Conservation (phyloP, 768 basidiomycete species). For the Lactarius tabidus region DNA sequence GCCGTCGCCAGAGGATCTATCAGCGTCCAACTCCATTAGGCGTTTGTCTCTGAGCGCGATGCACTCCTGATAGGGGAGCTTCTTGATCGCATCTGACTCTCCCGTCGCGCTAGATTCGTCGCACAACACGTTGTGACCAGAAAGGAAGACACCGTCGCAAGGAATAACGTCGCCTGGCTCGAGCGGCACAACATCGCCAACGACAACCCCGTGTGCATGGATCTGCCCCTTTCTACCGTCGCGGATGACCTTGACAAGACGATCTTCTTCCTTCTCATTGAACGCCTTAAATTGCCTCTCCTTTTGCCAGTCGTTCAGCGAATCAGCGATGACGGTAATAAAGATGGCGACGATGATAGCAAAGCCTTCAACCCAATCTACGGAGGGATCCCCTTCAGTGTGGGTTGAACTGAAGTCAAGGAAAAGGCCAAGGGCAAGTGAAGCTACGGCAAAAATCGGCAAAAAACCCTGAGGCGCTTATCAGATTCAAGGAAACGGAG, state of each 20-base stretch:
- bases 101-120: constrained; percentile 97
- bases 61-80: constrained; percentile 74
- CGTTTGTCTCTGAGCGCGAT: constrained; percentile 43
- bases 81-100: constrained; percentile 93
- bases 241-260: constrained; percentile 67
- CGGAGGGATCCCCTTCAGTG: constrained; percentile 60
- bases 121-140: constrained; percentile 90
- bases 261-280: constrained; percentile 94
- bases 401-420: constrained; percentile 81
- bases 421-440: constrained; percentile 90
- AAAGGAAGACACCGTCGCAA: constrained; percentile 91
- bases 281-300: constrained; percentile 91
- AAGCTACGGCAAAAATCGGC: constrained; percentile 55
- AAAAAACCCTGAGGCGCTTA: too few relatives aligned
- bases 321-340: constrained; percentile 85
- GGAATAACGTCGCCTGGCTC: constrained; percentile 97
- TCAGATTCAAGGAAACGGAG: too few relatives aligned
- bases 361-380: constrained; percentile 97
- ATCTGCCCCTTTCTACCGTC: constrained; percentile 30
- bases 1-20: constrained; percentile 8
- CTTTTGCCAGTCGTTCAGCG: constrained; percentile 97
- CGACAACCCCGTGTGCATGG: constrained; percentile 71
- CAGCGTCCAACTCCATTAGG: constrained; percentile 13
- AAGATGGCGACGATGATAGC: constrained; percentile 72
- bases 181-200: constrained; percentile 86